Evolutionary conservation across 1,139 yeast species (phyloP).

Genomic region (Candida sanyaensis): DNA sequence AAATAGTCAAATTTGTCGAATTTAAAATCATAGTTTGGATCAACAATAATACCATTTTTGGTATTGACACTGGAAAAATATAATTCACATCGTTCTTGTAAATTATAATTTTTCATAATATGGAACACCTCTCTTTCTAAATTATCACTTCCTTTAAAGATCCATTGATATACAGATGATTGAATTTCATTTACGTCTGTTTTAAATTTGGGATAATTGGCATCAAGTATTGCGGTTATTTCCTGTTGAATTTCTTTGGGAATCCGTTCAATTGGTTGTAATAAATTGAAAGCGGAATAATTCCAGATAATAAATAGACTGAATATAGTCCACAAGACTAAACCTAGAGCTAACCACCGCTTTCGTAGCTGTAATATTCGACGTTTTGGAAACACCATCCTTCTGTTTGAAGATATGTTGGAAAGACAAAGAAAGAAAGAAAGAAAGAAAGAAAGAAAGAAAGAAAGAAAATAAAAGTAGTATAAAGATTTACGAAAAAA

Average conservation of each 20-base stretch:
- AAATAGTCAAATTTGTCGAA: slow-evolving; percentile 17
- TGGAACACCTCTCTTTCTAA: slow-evolving; percentile 8
- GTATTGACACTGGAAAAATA: slow-evolving; percentile 12
- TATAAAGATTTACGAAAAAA: too few relatives aligned
- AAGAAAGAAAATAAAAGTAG: too few relatives aligned
- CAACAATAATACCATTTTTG: slow-evolving; percentile 7
- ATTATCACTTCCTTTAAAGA: neutral
- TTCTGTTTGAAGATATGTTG: neutral
- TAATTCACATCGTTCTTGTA: slow-evolving; percentile 15
- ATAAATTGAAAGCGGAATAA: neutral
- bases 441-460: neutral
- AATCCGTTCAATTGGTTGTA: neutral
- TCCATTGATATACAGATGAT: slow-evolving; percentile 6
- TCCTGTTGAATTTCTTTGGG: neutral
- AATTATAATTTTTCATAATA: slow-evolving; percentile 7
- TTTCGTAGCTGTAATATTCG: neutral
- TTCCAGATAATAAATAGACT: neutral
- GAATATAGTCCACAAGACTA: neutral
- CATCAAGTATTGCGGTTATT: slow-evolving; percentile 5
- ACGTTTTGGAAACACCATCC: neutral
- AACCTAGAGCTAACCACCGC: neutral
- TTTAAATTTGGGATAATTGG: slow-evolving; percentile 6
- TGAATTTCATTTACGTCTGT: neutral
- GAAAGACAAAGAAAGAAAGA: neutral
- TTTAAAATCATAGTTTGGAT: slow-evolving; percentile 17